A percentile compares a stretch with the other conserved stretches of the same genome.
Conservation (phyloP, 345 rosid species). For the Dimocarpus longan region DNA sequence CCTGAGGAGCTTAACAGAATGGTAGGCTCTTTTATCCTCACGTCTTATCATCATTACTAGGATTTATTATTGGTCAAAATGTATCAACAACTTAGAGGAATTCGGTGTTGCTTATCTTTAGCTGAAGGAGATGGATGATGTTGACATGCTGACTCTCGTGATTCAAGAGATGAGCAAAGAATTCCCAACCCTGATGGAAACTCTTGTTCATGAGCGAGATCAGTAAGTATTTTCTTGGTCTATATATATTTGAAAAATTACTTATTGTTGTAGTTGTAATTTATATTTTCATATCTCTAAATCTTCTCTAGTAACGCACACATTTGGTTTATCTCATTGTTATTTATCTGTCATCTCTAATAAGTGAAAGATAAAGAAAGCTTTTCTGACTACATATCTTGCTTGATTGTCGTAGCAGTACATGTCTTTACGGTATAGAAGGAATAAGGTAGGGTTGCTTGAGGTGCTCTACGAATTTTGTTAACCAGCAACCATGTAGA, state of each 20-base stretch:
- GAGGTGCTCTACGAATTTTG: neutral
- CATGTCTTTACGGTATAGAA: neutral
- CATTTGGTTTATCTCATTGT: conserved; percentile 1
- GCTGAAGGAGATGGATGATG: conserved; percentile 93
- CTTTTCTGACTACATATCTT: neutral
- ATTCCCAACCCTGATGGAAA: conserved; percentile 92
- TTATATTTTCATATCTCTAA: neutral
- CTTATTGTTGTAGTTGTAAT: neutral
- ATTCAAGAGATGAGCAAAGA: conserved; percentile 98
- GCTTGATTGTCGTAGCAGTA: neutral
- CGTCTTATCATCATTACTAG: conserved; percentile 6
- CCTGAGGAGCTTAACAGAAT: conserved; percentile 77
- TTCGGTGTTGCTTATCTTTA: conserved; percentile 34
- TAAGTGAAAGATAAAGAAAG: neutral
- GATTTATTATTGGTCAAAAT: neutral
- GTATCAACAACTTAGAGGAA: conserved; percentile 3
- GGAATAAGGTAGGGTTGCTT: neutral
- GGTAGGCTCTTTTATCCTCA: conserved; percentile 43
- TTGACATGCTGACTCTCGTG: conserved; percentile 93
- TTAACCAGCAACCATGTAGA: neutral
- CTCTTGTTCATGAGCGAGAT: conserved; percentile 95
- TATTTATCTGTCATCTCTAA: neutral
- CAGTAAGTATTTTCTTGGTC: conserved; percentile 61
- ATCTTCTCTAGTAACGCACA: neutral
- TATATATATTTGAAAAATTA: conserved; percentile 7